Conservation (phyloP, 75 land plant species). For the Gnetum montanum region DNA sequence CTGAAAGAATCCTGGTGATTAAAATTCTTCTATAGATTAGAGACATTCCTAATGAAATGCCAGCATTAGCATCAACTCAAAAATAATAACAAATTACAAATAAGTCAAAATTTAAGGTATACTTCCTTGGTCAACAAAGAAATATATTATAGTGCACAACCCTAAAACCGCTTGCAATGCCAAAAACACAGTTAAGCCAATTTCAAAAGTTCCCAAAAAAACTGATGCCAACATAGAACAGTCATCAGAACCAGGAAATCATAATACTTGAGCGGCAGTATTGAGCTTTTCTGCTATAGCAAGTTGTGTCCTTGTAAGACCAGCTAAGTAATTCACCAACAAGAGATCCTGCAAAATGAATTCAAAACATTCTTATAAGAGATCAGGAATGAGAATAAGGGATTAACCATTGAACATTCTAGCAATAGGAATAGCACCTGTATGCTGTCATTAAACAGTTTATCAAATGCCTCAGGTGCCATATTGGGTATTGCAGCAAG, state of each 20-base stretch:
- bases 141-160: background rate
- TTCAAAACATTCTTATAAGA: background rate
- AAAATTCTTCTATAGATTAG: no score
- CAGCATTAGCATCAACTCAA: no score
- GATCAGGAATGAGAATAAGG: background rate
- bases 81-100: no score
- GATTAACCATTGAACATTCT: background rate
- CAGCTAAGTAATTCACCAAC: constrained; percentile 72
- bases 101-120: background rate
- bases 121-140: background rate
- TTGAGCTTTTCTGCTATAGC: constrained; percentile 93
- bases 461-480: constrained; percentile 73
- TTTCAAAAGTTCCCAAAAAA: background rate
- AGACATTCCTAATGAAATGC: no score
- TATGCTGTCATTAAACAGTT: constrained; percentile 84
- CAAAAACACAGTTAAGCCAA: background rate
- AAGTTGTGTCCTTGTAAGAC: constrained; percentile 88
- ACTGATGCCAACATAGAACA: background rate
- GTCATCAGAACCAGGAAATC: background rate
- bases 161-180: background rate
- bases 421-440: constrained; percentile 42
- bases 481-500: constrained; percentile 75
- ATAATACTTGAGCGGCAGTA: constrained; percentile 91
- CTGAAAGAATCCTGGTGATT: no score
- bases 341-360: constrained; percentile 56